Evolutionary conservation across 2,329 filamentous ascomycete species (phyloP), one percentile per base, ranked within the genome.

Genomic region (Fusarium sp.): DNA sequence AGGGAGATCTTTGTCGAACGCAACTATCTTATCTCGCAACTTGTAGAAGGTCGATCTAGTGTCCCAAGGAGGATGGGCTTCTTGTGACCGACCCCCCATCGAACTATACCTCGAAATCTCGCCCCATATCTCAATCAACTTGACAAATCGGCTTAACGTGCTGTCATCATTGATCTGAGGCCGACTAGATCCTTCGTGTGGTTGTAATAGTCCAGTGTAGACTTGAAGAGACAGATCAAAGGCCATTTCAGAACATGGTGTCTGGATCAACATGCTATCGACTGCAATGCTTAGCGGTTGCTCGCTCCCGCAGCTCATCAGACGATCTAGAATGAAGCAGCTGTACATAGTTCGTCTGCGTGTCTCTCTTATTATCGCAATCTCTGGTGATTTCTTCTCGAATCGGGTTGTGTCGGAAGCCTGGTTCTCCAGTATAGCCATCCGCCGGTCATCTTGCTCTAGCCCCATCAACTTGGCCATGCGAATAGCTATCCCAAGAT

Each of bases 291-390:
- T 90, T 20, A 88, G 86, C 4, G 89, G 86, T 28, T 91, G 85
- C 59, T 89, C 87, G 70, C 89, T 89, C 26, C 91, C 91, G 74
- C 89, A 91, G 41, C 90, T 89, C 30, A 94, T 83, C 80, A 93
- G 89, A 7, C 91, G 88, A 78, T 94, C 92, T 74, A 94, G 85
- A 58, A 94, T 90, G 66, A 93, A 90, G 77, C 92, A 93, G 75
- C 92, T 93, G 84, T 92, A 94, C 84, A 94, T 92, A 2, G 92
- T 93, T 12, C 93, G 88, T 32, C 92, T 86, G 68, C 87, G 85
- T 18, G 91, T 87, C 79, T 67, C 65, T 41, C 62, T 67, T 32
- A 67, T 32, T 14, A 67, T 67, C 5, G 39, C 13, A 15, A 52
- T 41, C 14, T 67, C 65, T 6, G 52, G 26, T 7, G 34, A 41